Evolutionary conservation across 768 basidiomycete genomes (phyloP), one percentile per base, ranked within the genome.

Genomic region (Amanita pseudoporphyria): DNA sequence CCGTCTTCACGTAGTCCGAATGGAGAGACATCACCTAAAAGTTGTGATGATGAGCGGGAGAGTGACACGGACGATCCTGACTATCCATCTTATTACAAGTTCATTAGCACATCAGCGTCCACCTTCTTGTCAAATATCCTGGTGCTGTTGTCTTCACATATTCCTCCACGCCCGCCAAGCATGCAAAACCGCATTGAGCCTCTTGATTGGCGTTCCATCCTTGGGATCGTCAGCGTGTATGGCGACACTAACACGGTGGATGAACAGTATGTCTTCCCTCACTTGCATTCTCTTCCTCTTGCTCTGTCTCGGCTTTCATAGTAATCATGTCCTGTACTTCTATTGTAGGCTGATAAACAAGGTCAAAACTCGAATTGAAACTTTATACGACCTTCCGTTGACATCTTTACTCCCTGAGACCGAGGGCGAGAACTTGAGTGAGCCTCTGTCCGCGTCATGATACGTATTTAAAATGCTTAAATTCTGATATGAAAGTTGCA

Each of bases 181-280:
- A 72, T 81, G 72, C 83, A 84, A 55, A 78, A 82, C 57, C 75
- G 86, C 9, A 65, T 81, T 6, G 71, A 70, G 43, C 77, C 81
- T 5, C 67, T 87, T 45, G 69, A 69, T 30, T 88, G 86, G 85
- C 71, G 76, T 47, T 67, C 69, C 43, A 74, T 87, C n/a, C 62
- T 87, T 16, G 72, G 76, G 26, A 66, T 77, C 3, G 65, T 79
- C 9, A 69, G 69, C 36, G 65, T 71, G 10, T 66, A 66, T 56
- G 73, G 70, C 41, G 56, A 62, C 55, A 60, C 60, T 28, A 59
- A 57, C 51, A 49, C 64, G 12, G 53, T 68, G 52, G 64, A 74
- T 57, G 56, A 61, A 57, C 61, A 57, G 71, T 71, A 56, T 58
- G 70, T 50, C n/a, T 45, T 37, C 43, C 40, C n/a, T n/a, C n/a